phyloP scores from a whole-genome alignment of 2,329 filamentous ascomycete genomes.

The Drechslerella dactyloides region DNA sequence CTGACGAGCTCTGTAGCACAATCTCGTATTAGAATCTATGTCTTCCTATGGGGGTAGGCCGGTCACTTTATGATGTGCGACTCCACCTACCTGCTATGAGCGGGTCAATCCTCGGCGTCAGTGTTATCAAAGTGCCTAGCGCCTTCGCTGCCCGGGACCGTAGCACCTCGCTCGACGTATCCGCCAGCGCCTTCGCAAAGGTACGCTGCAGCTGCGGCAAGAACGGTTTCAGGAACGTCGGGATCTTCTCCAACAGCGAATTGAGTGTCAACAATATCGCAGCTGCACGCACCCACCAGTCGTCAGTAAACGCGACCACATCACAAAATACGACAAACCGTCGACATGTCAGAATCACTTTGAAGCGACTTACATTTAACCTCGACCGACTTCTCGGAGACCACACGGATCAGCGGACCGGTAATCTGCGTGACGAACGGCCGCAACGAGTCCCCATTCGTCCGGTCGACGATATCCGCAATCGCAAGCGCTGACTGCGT shows the following conservation, averaged over 20 bases:
- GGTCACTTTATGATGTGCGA: constrained; percentile 2
- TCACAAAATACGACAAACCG: constrained; percentile 1
- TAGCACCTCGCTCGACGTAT: constrained; percentile 86
- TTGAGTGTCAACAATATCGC: constrained; percentile 94
- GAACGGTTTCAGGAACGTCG: constrained; percentile 92
- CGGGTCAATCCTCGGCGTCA: constrained; percentile 93
- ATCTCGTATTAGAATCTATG: constrained; percentile 11
- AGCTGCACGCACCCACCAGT: constrained; percentile 59
- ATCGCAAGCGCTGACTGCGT: constrained; percentile 91
- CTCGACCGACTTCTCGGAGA: constrained; percentile 93
- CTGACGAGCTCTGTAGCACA: constrained; percentile 79
- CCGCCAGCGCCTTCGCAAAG: constrained; percentile 93
- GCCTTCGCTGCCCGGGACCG: constrained; percentile 90
- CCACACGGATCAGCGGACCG: constrained; percentile 93
- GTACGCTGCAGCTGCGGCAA: constrained; percentile 94
- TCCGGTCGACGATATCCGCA: constrained; percentile 92
- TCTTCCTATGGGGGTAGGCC: not conserved
- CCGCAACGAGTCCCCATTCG: constrained; percentile 83
- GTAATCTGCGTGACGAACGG: constrained; percentile 98
- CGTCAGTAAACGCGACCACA: not conserved
- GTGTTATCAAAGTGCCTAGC: constrained; percentile 89
- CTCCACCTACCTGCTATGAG: constrained; percentile 69
- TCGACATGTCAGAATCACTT: too few relatives aligned
- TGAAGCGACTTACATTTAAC: constrained; percentile 73
- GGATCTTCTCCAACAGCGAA: constrained; percentile 95